phyloP scores from a whole-genome alignment of 1,139 yeast species.

The Yamadazyma conglobata region DNA sequence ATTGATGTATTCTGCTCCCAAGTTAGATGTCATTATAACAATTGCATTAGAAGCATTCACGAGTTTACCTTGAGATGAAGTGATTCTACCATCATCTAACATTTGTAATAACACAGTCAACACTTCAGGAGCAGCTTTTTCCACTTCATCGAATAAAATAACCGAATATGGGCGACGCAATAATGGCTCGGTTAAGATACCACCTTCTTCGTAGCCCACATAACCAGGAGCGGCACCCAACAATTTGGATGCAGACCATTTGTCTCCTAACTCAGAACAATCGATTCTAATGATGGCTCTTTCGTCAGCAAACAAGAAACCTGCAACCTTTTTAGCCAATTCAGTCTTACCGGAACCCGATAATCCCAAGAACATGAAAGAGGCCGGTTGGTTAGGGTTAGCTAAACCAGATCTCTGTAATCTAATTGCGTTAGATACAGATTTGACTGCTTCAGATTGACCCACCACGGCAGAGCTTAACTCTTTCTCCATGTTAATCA shows the following conservation, averaged over 20 bases:
- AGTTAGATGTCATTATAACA: constrained; percentile 93
- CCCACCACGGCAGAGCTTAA: constrained; percentile 86
- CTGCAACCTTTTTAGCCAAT: constrained; percentile 93
- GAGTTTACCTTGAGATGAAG: constrained; percentile 90
- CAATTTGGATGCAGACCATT: constrained; percentile 90
- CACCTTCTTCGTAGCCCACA: constrained; percentile 97
- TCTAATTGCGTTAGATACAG: constrained; percentile 93
- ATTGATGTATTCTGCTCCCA: constrained; percentile 90
- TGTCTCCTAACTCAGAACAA: constrained; percentile 94
- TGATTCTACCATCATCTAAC: constrained; percentile 94
- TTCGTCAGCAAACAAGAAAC: constrained; percentile 92
- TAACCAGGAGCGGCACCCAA: constrained; percentile 99
- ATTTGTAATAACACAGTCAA: constrained; percentile 86
- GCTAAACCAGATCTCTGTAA: constrained; percentile 93
- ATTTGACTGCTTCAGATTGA: constrained; percentile 92
- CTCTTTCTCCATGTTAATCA: constrained; percentile 90
- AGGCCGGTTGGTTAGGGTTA: constrained; percentile 94
- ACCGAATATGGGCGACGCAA: constrained; percentile 94
- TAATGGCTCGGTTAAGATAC: constrained; percentile 87
- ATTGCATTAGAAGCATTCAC: constrained; percentile 91
- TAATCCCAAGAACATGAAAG: constrained; percentile 89
- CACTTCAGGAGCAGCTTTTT: constrained; percentile 99
- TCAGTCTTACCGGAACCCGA: constrained; percentile 99
- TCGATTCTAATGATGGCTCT: constrained; percentile 96
- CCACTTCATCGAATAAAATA: constrained; percentile 91